Conservation (phyloP, 2,329 filamentous ascomycete species). For the Exophiala calicioides region DNA sequence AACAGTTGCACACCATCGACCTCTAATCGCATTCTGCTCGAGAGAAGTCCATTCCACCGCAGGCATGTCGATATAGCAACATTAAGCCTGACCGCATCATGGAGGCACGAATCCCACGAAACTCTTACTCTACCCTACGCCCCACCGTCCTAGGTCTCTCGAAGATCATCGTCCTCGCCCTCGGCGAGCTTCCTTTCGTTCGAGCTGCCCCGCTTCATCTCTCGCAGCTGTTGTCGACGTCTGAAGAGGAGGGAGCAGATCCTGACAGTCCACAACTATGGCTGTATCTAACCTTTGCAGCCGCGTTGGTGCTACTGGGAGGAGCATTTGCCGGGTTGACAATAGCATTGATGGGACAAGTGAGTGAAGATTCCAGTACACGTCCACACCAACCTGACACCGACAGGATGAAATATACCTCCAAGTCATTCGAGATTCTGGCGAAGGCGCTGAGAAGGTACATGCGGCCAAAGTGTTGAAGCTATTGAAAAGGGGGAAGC, state of each 20-base stretch:
- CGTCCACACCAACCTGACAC: background rate
- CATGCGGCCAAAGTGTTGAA: constrained; percentile 80
- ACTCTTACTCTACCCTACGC: constrained; percentile 39
- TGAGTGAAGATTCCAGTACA: constrained; percentile 27
- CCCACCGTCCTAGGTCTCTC: constrained; percentile 43
- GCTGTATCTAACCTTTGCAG: constrained; percentile 77
- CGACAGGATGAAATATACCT: constrained; percentile 87
- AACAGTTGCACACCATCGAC: too few relatives aligned
- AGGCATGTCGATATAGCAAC: constrained; percentile 15
- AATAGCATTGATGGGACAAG: constrained; percentile 63
- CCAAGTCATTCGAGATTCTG: constrained; percentile 86
- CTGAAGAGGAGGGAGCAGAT: constrained; percentile 50
- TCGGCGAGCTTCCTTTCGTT: constrained; percentile 42
- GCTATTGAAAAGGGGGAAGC: constrained; percentile 83
- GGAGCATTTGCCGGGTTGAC: constrained; percentile 95
- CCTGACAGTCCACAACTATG: constrained; percentile 67
- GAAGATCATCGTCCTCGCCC: constrained; percentile 42
- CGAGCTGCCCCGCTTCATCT: constrained; percentile 39
- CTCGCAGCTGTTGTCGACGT: constrained; percentile 23
- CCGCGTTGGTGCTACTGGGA: constrained; percentile 79
- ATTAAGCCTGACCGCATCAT: constrained; percentile 11
- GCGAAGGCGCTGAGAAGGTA: constrained; percentile 79
- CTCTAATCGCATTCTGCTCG: background rate
- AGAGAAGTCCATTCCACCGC: background rate
- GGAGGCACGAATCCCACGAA: constrained; percentile 13